These are phyloP conservation scores for Daldinia caldariorum DNA, from an alignment of 495 filamentous ascomycete species.

Conservation along the genomic window DNA sequence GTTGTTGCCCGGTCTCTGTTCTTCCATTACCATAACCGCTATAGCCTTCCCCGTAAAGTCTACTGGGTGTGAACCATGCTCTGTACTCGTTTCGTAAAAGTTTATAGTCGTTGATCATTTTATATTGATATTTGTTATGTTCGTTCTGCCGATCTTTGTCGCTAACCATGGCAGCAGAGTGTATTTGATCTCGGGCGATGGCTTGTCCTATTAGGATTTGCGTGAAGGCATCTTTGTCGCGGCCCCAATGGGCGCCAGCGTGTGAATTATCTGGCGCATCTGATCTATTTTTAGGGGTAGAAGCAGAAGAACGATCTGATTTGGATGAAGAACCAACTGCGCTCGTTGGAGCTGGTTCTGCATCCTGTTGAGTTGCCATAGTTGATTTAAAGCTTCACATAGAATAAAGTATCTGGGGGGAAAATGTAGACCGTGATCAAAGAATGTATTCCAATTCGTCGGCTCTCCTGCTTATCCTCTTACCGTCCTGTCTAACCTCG, in stretches of 20 bases:
- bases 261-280: constrained; percentile 47
- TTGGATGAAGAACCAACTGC: constrained; percentile 42
- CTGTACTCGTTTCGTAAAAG: constrained; percentile 59
- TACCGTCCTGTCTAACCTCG: constrained; percentile 3
- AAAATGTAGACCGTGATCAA: constrained; percentile 15
- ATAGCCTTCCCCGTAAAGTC: constrained; percentile 79
- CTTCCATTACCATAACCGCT: constrained; percentile 86
- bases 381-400: constrained; percentile 34
- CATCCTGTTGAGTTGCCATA: constrained; percentile 47
- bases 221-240: constrained; percentile 60
- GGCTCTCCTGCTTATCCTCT: not conserved
- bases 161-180: constrained; percentile 69
- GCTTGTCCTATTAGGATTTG: constrained; percentile 78
- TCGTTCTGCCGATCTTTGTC: constrained; percentile 52
- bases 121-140: constrained; percentile 52
- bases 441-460: constrained; percentile 12
- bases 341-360: constrained; percentile 37
- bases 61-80: constrained; percentile 55
- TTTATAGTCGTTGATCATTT: constrained; percentile 61
- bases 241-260: constrained; percentile 41
- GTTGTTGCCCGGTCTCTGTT: constrained; percentile 69
- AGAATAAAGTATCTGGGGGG: constrained; percentile 16
- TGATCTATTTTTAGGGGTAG: constrained; percentile 43
- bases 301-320: constrained; percentile 46
- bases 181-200: constrained; percentile 77